Conservation (phyloP, 1,139 yeast genomes). For the Debaryomycetaceae sp. region DNA sequence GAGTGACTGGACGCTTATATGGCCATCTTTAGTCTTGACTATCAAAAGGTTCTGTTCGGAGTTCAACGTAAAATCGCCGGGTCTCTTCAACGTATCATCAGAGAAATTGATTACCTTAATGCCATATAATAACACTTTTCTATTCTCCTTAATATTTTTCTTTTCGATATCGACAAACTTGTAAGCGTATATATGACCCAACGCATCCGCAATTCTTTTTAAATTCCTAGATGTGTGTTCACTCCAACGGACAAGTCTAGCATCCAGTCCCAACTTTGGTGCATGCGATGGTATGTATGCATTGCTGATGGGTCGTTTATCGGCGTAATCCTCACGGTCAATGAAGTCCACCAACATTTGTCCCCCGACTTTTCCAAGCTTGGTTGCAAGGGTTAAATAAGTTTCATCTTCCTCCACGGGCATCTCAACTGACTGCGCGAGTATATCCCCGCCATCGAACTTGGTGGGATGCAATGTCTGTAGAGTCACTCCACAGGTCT, state of each 20-base stretch:
- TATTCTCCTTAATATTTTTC: conserved; percentile 26
- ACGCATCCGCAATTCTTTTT: conserved; percentile 44
- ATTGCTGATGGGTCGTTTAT: conserved; percentile 13
- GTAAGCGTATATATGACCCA: conserved; percentile 59
- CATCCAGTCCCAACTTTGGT: conserved; percentile 43
- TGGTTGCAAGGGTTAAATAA: conserved; percentile 36
- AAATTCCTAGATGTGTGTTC: conserved; percentile 34
- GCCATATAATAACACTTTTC: conserved; percentile 32
- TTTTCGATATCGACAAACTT: conserved; percentile 29
- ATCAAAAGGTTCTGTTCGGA: conserved; percentile 20
- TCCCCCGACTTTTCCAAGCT: conserved; percentile 61
- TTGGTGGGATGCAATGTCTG: conserved; percentile 86
- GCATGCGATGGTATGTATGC: conserved; percentile 52
- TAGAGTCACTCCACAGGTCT: conserved; percentile 74
- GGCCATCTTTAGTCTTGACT: conserved; percentile 44
- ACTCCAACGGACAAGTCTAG: conserved; percentile 46
- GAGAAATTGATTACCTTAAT: background rate
- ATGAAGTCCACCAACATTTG: conserved; percentile 48
- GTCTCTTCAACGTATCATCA: conserved; percentile 9
- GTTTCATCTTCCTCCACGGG: conserved; percentile 40
- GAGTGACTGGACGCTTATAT: conserved; percentile 28
- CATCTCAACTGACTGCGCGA: conserved; percentile 53
- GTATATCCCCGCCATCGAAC: conserved; percentile 76
- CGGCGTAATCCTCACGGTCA: conserved; percentile 25
- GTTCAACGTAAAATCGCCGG: conserved; percentile 42